Percentiles rank a stretch among this genome's conserved stretches.
Conservation (phyloP, 768 basidiomycete genomes). For the Mycena polygramma region DNA sequence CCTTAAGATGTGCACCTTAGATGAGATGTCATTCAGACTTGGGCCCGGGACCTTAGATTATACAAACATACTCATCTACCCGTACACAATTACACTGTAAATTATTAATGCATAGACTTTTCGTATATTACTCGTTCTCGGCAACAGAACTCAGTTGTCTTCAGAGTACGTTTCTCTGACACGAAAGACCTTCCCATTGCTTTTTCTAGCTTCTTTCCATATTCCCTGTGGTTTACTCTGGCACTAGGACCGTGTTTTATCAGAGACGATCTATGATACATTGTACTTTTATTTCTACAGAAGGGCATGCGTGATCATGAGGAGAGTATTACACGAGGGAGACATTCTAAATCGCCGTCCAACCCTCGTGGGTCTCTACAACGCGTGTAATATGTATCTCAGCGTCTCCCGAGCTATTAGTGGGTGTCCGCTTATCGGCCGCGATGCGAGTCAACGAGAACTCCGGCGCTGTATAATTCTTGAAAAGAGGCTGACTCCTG, state of each 20-base stretch:
- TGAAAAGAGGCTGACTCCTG: background rate
- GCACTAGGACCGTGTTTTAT: too few species aligned
- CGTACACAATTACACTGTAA: too few species aligned
- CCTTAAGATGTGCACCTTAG: too few species aligned
- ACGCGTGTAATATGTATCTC: background rate
- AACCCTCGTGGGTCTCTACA: background rate
- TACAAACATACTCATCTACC: too few species aligned
- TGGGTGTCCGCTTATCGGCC: background rate
- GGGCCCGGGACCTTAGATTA: too few species aligned
- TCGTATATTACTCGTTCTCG: too few species aligned
- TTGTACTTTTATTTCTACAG: background rate
- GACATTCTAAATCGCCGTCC: background rate
- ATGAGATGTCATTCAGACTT: too few species aligned
- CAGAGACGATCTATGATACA: too few species aligned
- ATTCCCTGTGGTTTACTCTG: background rate
- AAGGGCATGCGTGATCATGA: background rate
- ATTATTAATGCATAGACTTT: too few species aligned
- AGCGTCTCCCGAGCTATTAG: background rate
- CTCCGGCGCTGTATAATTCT: background rate
- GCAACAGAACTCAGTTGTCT: too few species aligned
- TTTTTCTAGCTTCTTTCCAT: constrained; percentile 23
- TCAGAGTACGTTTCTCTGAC: too few species aligned
- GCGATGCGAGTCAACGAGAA: background rate
- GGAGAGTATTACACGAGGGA: background rate
- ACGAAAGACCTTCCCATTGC: too few species aligned